Evolutionary conservation across 2,329 filamentous ascomycete genomes (phyloP).

Genomic region (Ophiostoma montium): DNA sequence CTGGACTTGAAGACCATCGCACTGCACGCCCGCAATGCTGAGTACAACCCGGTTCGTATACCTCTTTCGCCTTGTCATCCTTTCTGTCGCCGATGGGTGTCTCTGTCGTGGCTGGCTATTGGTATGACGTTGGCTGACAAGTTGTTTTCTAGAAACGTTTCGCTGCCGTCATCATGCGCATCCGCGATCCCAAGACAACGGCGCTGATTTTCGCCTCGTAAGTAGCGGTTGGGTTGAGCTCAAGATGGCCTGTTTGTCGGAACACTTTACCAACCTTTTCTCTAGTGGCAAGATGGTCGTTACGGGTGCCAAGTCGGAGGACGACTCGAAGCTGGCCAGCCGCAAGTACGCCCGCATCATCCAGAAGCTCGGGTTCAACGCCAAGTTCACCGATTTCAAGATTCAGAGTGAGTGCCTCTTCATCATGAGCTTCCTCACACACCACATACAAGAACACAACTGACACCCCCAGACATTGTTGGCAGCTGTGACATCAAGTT

Average conservation of each 20-base stretch:
- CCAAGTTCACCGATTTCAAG: constrained; percentile 99
- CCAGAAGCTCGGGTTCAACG: constrained; percentile 98
- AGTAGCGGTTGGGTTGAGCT: no score
- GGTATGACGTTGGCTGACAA: constrained; percentile 10
- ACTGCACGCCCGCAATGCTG: constrained; percentile 92
- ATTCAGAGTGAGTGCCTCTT: constrained; percentile 53
- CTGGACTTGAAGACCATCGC: constrained; percentile 98
- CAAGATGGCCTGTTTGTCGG: no score
- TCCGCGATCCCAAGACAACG: constrained; percentile 96
- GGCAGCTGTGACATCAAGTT: constrained; percentile 99
- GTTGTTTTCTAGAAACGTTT: constrained; percentile 56
- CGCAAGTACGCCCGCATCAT: constrained; percentile 99
- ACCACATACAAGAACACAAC: background rate
- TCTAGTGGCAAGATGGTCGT: constrained; percentile 96
- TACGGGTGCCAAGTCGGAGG: constrained; percentile 93
- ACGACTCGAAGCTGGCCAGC: constrained; percentile 91
- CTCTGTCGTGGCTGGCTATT: background rate
- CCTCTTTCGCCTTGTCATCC: background rate
- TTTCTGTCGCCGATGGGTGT: background rate
- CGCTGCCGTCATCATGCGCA: constrained; percentile 98
- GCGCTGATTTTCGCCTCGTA: constrained; percentile 75
- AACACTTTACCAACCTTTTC: constrained; percentile 4
- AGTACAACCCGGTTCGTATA: constrained; percentile 63
- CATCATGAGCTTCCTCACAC: no score
- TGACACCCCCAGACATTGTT: constrained; percentile 52